Evolutionary conservation across 2,329 filamentous ascomycete genomes (phyloP).

Genomic region (Ascochyta viciae-villosae): DNA sequence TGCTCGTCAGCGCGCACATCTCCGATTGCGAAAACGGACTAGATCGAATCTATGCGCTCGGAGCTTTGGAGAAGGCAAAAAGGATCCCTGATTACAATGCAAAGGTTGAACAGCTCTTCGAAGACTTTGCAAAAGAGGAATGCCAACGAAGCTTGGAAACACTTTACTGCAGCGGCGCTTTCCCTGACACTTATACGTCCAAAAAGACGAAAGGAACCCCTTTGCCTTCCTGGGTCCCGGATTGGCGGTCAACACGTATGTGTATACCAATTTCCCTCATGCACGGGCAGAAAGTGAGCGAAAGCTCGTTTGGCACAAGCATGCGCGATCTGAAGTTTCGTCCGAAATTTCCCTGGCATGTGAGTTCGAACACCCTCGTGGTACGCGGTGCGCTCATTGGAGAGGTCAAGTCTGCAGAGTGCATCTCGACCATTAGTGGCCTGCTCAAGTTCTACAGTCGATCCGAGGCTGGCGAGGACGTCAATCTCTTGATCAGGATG

Average conservation of each 20-base stretch:
- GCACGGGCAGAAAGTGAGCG: background rate
- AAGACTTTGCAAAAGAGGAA: background rate
- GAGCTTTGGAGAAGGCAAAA: background rate
- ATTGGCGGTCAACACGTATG: background rate
- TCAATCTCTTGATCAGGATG: background rate
- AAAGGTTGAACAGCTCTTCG: background rate
- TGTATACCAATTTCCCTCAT: slow-evolving; percentile 1
- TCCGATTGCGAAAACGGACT: background rate
- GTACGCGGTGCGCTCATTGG: background rate
- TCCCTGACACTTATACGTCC: background rate
- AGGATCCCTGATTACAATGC: background rate
- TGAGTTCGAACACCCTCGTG: background rate
- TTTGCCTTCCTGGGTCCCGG: slow-evolving; percentile 2
- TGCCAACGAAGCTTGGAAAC: background rate
- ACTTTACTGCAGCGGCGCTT: background rate
- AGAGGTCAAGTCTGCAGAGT: background rate
- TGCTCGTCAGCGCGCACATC: background rate
- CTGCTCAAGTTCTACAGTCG: background rate
- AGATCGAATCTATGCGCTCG: background rate
- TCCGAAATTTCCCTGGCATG: background rate
- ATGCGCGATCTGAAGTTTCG: background rate
- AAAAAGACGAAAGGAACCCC: background rate
- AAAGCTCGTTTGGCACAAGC: background rate
- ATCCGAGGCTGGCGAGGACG: background rate
- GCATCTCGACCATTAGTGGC: background rate